phyloP scores from a whole-genome alignment of 306 rosid genomes.

The Echinosophora koreensis region DNA sequence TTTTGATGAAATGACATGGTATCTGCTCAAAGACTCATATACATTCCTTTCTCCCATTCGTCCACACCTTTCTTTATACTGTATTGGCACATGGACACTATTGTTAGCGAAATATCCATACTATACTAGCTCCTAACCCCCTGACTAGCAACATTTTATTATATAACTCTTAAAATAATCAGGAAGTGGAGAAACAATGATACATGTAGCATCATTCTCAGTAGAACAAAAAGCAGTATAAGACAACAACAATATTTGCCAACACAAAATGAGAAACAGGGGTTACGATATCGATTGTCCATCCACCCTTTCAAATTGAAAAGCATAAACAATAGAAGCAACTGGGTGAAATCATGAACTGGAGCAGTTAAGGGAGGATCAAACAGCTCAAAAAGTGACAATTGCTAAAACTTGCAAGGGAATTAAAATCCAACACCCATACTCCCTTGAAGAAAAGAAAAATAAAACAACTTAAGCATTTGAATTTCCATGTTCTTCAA shows the following conservation, averaged over 20 bases:
- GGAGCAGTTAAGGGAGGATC: not conserved
- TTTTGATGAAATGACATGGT: not conserved
- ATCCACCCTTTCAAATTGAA: not conserved
- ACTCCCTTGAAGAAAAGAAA: not conserved
- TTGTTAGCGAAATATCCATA: not conserved
- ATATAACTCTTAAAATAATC: not conserved
- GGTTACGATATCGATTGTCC: not conserved
- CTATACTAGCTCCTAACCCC: not conserved
- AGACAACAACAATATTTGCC: not conserved
- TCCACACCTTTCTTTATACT: not conserved
- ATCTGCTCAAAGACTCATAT: not conserved
- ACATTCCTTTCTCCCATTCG: not conserved
- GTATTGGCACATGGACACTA: not conserved
- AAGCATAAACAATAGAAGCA: not conserved
- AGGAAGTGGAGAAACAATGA: not conserved
- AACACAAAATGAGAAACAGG: not conserved
- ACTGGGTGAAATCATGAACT: not conserved
- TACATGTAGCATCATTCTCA: not conserved
- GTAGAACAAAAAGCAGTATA: not conserved
- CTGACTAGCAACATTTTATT: not conserved
- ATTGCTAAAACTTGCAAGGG: not conserved
- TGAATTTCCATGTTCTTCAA: not conserved
- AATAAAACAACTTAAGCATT: not conserved
- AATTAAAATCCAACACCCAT: not conserved
- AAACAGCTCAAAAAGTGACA: not conserved